Conservation (phyloP, 345 rosid species). For the Sonneratia alba region DNA sequence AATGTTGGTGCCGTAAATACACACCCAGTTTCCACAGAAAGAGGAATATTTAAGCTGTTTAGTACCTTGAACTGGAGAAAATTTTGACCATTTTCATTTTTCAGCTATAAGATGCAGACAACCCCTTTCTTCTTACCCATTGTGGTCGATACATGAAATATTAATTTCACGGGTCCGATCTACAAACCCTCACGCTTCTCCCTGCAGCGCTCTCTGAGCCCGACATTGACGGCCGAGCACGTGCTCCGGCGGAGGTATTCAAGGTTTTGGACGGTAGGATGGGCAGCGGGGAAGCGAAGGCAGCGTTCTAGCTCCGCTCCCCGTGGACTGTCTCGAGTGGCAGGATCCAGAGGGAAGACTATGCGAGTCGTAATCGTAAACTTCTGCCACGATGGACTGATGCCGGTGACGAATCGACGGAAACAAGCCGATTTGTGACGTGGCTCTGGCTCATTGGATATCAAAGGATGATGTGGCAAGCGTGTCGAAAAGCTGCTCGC, state of each 20-base stretch:
- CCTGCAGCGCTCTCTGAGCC: conserved; percentile 35
- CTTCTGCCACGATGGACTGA: conserved; percentile 1
- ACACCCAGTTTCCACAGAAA: conserved; percentile 96
- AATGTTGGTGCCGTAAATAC: conserved; percentile 94
- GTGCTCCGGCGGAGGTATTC: not conserved
- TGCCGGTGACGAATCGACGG: conserved; percentile 6
- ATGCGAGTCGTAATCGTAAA: conserved; percentile 1
- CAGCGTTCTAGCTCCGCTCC: not conserved
- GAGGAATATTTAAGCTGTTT: conserved; percentile 75
- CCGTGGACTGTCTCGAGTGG: not conserved
- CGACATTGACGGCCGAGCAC: conserved; percentile 50
- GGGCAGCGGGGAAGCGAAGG: not conserved
- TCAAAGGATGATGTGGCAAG: conserved; percentile 9
- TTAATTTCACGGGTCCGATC: not conserved
- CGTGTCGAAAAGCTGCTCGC: not conserved
- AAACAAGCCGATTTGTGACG: not conserved
- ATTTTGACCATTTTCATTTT: not conserved
- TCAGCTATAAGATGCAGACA: not conserved
- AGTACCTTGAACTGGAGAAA: conserved; percentile 39
- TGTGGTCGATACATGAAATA: not conserved
- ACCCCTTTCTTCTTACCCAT: not conserved
- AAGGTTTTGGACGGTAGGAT: not conserved
- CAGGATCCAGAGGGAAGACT: conserved; percentile 6
- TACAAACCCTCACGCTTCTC: conserved; percentile 27
- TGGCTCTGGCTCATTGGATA: not conserved